Conservation (phyloP, 305 asterid species). For the Fraxinus floribunda region DNA sequence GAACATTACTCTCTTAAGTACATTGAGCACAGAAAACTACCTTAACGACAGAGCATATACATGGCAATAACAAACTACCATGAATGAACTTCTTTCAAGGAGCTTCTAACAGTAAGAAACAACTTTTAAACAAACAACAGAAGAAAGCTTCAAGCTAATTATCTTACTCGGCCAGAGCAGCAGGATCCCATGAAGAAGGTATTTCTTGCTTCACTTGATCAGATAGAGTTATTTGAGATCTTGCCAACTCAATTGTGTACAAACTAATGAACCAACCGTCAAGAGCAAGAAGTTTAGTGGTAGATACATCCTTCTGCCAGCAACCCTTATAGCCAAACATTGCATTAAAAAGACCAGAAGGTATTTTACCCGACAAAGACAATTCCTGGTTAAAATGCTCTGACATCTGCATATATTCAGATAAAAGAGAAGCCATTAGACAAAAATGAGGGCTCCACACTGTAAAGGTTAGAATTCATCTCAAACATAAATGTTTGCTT, state of each 20-base stretch:
- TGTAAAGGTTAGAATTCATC: background rate
- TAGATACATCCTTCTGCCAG: constrained; percentile 86
- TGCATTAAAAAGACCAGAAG: constrained; percentile 78
- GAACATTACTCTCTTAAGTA: background rate
- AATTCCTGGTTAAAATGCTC: constrained; percentile 83
- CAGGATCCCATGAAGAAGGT: constrained; percentile 85
- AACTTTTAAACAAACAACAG: constrained; percentile 1
- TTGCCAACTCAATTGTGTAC: constrained; percentile 78
- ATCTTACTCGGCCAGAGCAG: constrained; percentile 87
- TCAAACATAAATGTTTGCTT: background rate
- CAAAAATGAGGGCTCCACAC: background rate
- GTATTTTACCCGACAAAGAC: constrained; percentile 83
- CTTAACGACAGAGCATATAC: background rate
- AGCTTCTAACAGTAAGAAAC: background rate
- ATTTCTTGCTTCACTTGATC: constrained; percentile 71
- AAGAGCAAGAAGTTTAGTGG: constrained; percentile 72
- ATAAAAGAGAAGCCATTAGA: constrained; percentile 3
- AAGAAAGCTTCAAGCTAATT: constrained; percentile 26
- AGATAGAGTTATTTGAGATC: constrained; percentile 61
- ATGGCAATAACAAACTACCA: background rate
- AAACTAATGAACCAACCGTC: constrained; percentile 87
- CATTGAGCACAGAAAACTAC: background rate
- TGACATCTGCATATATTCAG: constrained; percentile 67
- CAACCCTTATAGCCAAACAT: constrained; percentile 88
- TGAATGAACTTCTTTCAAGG: background rate